phyloP scores from a whole-genome alignment of 768 basidiomycete species.

The Trametes cingulata region DNA sequence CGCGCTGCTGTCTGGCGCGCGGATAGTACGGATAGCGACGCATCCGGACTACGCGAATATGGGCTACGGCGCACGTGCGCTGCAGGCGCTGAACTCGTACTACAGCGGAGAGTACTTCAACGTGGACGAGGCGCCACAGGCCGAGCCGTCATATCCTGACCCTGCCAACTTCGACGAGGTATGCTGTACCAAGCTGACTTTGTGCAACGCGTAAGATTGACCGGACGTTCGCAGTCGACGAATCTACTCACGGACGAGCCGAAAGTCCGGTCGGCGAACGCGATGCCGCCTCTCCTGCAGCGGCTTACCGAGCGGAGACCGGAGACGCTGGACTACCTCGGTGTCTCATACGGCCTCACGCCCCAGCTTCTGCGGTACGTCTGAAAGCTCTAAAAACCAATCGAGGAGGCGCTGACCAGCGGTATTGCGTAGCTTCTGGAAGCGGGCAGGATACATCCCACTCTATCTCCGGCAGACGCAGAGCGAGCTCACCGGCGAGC shows the following conservation, averaged over 20 bases:
- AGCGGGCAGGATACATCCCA: slow-evolving; percentile 87
- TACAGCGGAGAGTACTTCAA: slow-evolving; percentile 93
- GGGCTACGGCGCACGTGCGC: slow-evolving; percentile 92
- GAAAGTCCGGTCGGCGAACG: slow-evolving; percentile 64
- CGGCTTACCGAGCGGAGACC: slow-evolving; percentile 88
- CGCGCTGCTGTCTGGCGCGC: slow-evolving; percentile 85
- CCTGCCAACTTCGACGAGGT: slow-evolving; percentile 50
- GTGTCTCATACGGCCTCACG: slow-evolving; percentile 95
- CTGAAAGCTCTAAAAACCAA: background rate
- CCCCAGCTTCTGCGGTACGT: slow-evolving; percentile 72
- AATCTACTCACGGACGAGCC: slow-evolving; percentile 78
- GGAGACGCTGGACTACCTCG: slow-evolving; percentile 89
- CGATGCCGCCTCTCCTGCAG: slow-evolving; percentile 93
- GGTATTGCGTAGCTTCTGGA: slow-evolving; percentile 75
- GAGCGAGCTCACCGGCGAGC: slow-evolving; percentile 95
- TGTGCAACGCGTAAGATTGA: background rate
- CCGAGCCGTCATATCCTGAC: slow-evolving; percentile 63
- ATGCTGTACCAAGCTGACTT: slow-evolving; percentile 25
- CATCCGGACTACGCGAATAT: slow-evolving; percentile 96
- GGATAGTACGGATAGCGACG: slow-evolving; percentile 90
- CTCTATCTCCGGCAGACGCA: slow-evolving; percentile 91
- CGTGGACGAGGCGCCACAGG: slow-evolving; percentile 64
- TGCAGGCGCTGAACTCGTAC: slow-evolving; percentile 85
- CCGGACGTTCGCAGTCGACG: slow-evolving; percentile 36
- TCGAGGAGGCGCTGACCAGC: background rate